A percentile compares a stretch with the other conserved stretches of the same genome.
Evolutionary conservation across 2,329 filamentous ascomycete genomes (phyloP).

Genomic region (Sordariomycetes sp.): DNA sequence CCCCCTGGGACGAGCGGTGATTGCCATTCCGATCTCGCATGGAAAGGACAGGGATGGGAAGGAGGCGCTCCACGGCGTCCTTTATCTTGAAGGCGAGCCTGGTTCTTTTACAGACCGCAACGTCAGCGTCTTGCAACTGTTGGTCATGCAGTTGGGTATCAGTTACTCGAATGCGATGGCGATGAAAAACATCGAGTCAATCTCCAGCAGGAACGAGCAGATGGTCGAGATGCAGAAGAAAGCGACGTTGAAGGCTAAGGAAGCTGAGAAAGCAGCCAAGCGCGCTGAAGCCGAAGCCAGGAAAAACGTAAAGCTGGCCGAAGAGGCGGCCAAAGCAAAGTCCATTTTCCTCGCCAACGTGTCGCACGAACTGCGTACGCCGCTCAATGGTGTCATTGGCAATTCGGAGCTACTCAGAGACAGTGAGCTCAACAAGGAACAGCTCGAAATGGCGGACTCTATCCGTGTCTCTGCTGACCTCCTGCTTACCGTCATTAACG

Average conservation of each 20-base stretch:
- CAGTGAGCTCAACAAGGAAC: conserved; percentile 64
- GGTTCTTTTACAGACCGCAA: conserved; percentile 71
- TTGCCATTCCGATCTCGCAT: conserved; percentile 71
- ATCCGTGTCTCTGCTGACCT: conserved; percentile 81
- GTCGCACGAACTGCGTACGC: conserved; percentile 72
- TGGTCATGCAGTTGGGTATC: conserved; percentile 72
- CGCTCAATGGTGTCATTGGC: conserved; percentile 80
- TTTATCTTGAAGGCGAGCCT: conserved; percentile 68
- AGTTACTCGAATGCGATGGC: conserved; percentile 60
- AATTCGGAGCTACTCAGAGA: conserved; percentile 79
- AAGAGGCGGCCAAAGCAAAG: conserved; percentile 76
- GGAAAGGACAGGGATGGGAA: conserved; percentile 51
- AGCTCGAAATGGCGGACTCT: conserved; percentile 79
- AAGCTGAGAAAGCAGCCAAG: conserved; percentile 69
- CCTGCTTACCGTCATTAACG: conserved; percentile 86
- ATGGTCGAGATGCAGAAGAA: conserved; percentile 73
- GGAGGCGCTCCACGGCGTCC: conserved; percentile 60
- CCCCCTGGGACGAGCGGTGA: conserved; percentile 63
- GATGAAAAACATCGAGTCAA: conserved; percentile 65
- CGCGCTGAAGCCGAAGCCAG: conserved; percentile 67
- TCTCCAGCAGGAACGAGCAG: conserved; percentile 66
- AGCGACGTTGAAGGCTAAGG: conserved; percentile 61
- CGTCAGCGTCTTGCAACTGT: conserved; percentile 55
- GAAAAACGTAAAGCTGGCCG: conserved; percentile 70
- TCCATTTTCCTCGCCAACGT: conserved; percentile 74